Evolutionary conservation across 805 yeast genomes (phyloP), one percentile per base, ranked within the genome.

Genomic region (Candida taoyuanica): DNA sequence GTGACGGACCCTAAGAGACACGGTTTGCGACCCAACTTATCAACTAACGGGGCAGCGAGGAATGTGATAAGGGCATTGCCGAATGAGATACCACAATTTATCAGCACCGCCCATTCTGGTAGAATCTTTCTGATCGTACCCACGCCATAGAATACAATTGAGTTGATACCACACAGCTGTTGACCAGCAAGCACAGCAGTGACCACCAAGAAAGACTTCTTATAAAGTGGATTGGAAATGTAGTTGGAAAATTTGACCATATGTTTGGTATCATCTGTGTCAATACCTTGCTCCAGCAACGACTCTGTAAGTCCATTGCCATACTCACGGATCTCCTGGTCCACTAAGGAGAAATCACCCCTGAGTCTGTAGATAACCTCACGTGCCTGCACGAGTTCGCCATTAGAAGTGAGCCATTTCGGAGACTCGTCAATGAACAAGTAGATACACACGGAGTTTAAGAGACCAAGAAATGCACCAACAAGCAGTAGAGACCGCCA

Each of bases 61-160:
- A 78, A 74, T 0, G 98, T 93, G 31, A 86, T 76, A 3, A 78
- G 63, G 17, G 83, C 79, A 58, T 91, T 91, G 5, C 82, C 71
- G 1, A 81, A 48, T 2, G 96, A 85, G 24, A 93, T 81, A 34
- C 78, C 57, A 50, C 91, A 79, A 54, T 89, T 91, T 49, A 89
- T 75, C 8, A 72, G 49, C 5, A 83, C 74, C 2, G 97, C 81
- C 39, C 75, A 68, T 11, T 74, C 63, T 2, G 98, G 96, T 46
- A 87, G 71, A 5, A 84, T 64, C 7, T 75, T 65, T n/a, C 80
- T 68, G 36, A 93, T 67, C 1, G 91, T 84, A 12, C 85, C 76
- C 5, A 91, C 96, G 5, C 98, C 98, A 59, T 91, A 93, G 57
- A 91, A 86, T 16, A 93, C 78, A 43, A 93, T 87, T 2, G 96